Conservation (phyloP, 768 basidiomycete genomes). For the Amylocystis lapponica region DNA sequence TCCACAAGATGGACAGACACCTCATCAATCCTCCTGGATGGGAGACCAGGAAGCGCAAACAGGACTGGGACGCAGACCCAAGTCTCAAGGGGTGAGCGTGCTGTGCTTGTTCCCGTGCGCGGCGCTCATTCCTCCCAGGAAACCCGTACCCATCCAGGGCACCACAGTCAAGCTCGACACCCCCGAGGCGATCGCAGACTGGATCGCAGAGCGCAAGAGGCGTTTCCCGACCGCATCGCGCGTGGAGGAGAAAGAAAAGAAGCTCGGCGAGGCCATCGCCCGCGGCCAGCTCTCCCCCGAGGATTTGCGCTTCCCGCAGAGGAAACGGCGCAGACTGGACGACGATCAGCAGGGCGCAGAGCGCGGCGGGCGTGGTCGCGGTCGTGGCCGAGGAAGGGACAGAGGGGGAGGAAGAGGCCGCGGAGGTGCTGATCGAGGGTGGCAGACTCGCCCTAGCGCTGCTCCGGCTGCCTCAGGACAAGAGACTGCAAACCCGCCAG, state of each 20-base stretch:
- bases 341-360: constrained; percentile 16
- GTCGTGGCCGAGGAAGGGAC: constrained; percentile 25
- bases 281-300: constrained; percentile 64
- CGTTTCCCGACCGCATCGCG: constrained; percentile 72
- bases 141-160: constrained; percentile 70
- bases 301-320: constrained; percentile 34
- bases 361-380: constrained; percentile 23
- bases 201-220: constrained; percentile 86
- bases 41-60: constrained; percentile 46
- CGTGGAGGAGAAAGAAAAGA: constrained; percentile 77
- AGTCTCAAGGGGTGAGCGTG: constrained; percentile 64
- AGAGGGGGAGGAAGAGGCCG: constrained; percentile 17
- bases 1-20: constrained; percentile 89
- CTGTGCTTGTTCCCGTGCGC: not conserved
- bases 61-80: constrained; percentile 80
- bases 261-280: constrained; percentile 71
- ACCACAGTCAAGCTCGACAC: constrained; percentile 74
- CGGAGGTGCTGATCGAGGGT: constrained; percentile 4
- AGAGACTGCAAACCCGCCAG: not conserved
- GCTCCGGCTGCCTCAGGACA: not conserved
- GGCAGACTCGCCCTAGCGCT: constrained; percentile 1
- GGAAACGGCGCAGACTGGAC: constrained; percentile 38
- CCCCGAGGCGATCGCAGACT: constrained; percentile 74
- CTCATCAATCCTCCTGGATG: constrained; percentile 75
- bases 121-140: constrained; percentile 34